Base-by-base conservation (phyloP, 148 eudicot genomes). In the Fagopyrum tataricum region DNA sequence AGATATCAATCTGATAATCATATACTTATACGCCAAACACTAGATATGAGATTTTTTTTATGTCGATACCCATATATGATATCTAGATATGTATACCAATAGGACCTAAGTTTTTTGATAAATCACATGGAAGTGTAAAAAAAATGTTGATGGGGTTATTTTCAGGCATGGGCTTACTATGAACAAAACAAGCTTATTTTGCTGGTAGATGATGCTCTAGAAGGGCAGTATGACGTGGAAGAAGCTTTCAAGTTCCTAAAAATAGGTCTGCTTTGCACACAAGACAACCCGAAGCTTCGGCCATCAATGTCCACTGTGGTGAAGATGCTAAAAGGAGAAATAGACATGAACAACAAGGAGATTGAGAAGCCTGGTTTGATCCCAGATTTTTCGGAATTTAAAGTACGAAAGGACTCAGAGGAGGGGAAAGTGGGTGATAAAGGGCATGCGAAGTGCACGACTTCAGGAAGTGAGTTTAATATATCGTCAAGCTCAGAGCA, bases 201-300 rank as follows among this genome's bases (percentile, higher is more conserved):
- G 26, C 64, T 85, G 70, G 76, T 85, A 15, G 89, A 85, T 23
- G 58, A 76, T 9, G 46, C 80, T 21, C 37, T 85, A 52, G 79
- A 79, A 1, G 86, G 84, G 4, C 44, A 73, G 70, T 83, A 75
- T 53, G 81, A 85, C 41, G 76, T 67, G 4, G 83, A 79, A 56
- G 86, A 83, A 44, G 86, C 86, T 43, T 83, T 81, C 72, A 81
- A 55, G 17, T 83, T 72, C 75, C 76, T 85, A 4, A 85, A 83
- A 48, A 78, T 85, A 31, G 82, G 81, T 46, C 89, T 85, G 66
- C 83, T 85, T 0, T 85, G 89, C 81, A 81, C 85, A n/a, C 89
- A 85, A 79, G 86, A 83, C 55, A 72, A 76, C 53, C 83, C 86
- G 13, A 85, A 77, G 72, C 86, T 81, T 7, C 81, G 89, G 7